A percentile compares a stretch with the other conserved stretches of the same genome.
Evolutionary conservation across 2,329 filamentous ascomycete species (phyloP).

Genomic region (Pseudocercospora musae): DNA sequence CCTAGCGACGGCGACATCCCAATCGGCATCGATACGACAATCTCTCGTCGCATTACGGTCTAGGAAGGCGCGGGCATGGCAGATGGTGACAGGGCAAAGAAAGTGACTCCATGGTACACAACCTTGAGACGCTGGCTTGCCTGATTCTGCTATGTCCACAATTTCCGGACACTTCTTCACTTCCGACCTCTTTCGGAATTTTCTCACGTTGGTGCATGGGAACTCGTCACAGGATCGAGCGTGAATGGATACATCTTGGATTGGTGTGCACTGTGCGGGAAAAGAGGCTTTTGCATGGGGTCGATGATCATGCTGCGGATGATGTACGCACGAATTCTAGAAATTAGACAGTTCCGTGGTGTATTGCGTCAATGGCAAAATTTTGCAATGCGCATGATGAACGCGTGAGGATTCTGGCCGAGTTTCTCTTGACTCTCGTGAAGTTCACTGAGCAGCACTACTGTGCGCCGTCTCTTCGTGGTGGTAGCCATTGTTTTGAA

Average conservation of each 20-base stretch:
- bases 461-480: too few relatives aligned
- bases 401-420: neutral
- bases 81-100: constrained; percentile 8
- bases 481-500: too few relatives aligned
- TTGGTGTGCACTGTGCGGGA: neutral
- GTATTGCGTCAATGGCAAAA: neutral
- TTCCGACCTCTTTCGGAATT: neutral
- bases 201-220: neutral
- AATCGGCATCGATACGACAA: constrained; percentile 10
- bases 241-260: neutral
- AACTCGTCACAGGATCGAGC: neutral
- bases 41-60: constrained; percentile 10
- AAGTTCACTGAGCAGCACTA: neutral
- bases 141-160: constrained; percentile 5
- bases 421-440: neutral
- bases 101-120: constrained; percentile 19
- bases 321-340: neutral
- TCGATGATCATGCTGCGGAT: neutral
- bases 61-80: constrained; percentile 23
- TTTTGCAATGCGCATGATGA: neutral
- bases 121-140: constrained; percentile 23
- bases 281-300: neutral
- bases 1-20: constrained; percentile 18
- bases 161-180: neutral
- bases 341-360: neutral